Evolutionary conservation across 768 basidiomycete species (phyloP).

Genomic region (Trametopsis cervina): DNA sequence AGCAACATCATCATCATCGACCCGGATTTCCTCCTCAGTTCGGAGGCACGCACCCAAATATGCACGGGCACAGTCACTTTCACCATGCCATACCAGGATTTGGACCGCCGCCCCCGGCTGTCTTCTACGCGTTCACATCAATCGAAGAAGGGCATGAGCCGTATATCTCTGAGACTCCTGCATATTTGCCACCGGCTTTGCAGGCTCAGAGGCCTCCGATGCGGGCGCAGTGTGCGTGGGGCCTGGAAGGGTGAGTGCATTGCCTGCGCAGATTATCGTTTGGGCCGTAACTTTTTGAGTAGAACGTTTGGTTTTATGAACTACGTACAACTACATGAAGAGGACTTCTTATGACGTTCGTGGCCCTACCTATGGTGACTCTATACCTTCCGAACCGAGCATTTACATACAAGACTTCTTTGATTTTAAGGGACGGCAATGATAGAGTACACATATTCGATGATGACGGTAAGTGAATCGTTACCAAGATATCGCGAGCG

Average conservation of each 20-base stretch:
- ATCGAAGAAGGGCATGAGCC: conserved; percentile 26
- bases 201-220: conserved; percentile 13
- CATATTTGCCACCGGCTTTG: conserved; percentile 14
- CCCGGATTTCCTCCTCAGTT: conserved; percentile 10
- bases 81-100: conserved; percentile 5
- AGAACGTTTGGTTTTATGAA: conserved; percentile 32
- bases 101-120: conserved; percentile 26
- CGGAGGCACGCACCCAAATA: conserved; percentile 8
- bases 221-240: conserved; percentile 20
- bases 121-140: conserved; percentile 39
- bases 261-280: background rate
- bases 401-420: no score
- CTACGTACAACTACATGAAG: conserved; percentile 32
- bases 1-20: background rate
- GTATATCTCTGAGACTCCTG: conserved; percentile 33
- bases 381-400: no score
- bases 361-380: no score
- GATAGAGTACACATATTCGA: no score
- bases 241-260: conserved; percentile 24
- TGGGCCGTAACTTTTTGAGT: background rate
- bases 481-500: background rate
- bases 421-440: no score
- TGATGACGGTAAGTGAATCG: background rate
- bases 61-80: background rate
- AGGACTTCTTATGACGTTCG: conserved; percentile 25